Base-by-base conservation (phyloP, 768 basidiomycete genomes). In the Russula griseocarnosa region DNA sequence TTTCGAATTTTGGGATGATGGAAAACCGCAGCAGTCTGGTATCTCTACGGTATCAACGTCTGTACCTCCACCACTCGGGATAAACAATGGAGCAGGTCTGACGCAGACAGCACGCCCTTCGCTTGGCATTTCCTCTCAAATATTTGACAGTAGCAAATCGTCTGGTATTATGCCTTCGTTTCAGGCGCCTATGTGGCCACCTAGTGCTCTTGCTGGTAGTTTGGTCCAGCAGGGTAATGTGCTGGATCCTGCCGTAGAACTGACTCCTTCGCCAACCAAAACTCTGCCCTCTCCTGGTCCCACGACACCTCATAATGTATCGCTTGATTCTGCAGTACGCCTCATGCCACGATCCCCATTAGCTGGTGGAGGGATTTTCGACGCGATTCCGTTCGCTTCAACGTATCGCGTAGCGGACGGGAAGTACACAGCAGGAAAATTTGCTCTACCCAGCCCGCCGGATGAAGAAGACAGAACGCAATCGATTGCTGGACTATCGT, bases 1-100 rank as follows among this genome's bases (percentile, higher is more conserved):
- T 73, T 94, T 94, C 73, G 87, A 83, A 72, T 94, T 91, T 74
- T 94, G 93, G 71, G 90, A 94, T 18, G 58, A 64, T 70, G 79
- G 66, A 6, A 69, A 69, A 58, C 66, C 66, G 9, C 47, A 79
- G 28, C 85, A 84, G 0, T 76, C 81, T 1, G 63, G 68, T 32
- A 62, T 69, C 50, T 58, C 71, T 9, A 71, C 73, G 36, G 40
- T 69, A 42, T 49, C 61, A 1, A 58, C 66, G 24, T 28, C 72
- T 46, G 68, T 68, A 14, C 62, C 70, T 30, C 62, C 70, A 0
- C 54, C 72, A 16, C 64, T 71, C 20, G 68, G 61, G 55, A 61
- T 68, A 9, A 50, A 46, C 58, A 51, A 53, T 61, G 53, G 53
- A 58, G 26, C 54, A 36, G 47, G 42, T 50, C 70, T 77, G 49